A percentile compares a stretch with the other conserved stretches of the same genome.
These are phyloP conservation scores for Hydnomerulius pinastri DNA, from an alignment of 768 basidiomycete genomes.

Conservation along the genomic window DNA sequence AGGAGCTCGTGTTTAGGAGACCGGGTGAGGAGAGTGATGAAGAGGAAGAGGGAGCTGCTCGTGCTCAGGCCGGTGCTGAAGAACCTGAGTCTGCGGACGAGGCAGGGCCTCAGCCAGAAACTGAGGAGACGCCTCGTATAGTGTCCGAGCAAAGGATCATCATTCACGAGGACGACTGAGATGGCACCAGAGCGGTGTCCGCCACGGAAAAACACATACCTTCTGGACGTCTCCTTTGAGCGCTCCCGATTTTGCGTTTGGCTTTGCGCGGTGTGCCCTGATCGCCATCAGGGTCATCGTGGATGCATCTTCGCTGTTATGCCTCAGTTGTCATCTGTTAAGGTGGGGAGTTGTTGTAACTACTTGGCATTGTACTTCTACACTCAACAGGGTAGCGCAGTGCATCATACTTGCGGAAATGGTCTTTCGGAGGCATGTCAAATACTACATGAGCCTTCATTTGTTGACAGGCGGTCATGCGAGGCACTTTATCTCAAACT, in stretches of 20 bases:
- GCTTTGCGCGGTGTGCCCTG: not conserved
- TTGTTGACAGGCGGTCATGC: no score
- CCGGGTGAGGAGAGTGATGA: constrained; percentile 54
- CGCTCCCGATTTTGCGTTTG: not conserved
- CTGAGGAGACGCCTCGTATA: constrained; percentile 21
- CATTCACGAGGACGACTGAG: constrained; percentile 55
- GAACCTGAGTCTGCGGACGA: constrained; percentile 5
- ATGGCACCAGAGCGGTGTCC: not conserved
- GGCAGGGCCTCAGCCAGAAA: not conserved
- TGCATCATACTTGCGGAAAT: no score
- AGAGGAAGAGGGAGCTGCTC: constrained; percentile 13
- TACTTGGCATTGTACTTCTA: constrained; percentile 1
- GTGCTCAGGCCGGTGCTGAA: constrained; percentile 1
- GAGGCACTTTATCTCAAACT: no score
- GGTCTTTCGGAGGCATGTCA: no score
- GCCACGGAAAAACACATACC: not conserved
- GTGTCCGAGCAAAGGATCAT: constrained; percentile 41
- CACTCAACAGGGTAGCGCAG: constrained; percentile 6
- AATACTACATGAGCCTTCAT: no score
- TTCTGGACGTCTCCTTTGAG: not conserved
- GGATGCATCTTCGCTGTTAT: not conserved
- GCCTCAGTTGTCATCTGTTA: not conserved
- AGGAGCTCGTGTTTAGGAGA: constrained; percentile 60
- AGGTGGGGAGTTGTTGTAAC: constrained; percentile 11
- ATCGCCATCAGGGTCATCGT: not conserved